Conservation (phyloP, 225 moss, liverwort and hornwort species). For the Takakia lepidozioides region DNA sequence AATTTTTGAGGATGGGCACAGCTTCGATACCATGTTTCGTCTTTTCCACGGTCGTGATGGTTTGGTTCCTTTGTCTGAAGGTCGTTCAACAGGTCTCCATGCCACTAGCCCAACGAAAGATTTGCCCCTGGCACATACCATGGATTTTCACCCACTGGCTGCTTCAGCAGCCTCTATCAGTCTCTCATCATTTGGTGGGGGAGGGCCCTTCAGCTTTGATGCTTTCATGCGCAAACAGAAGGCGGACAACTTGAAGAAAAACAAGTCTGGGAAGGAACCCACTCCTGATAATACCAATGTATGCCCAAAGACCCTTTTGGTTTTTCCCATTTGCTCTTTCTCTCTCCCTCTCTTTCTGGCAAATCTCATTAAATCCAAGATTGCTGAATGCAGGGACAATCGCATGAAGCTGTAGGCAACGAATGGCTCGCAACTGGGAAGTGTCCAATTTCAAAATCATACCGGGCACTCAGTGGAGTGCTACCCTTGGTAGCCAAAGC, state of each 20-base stretch:
- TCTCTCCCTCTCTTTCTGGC: no score
- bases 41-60: constrained; percentile 47
- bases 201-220: constrained; percentile 45
- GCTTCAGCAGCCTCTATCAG: constrained; percentile 47
- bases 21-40: constrained; percentile 39
- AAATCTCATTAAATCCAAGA: no score
- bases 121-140: not conserved
- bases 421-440: constrained; percentile 6
- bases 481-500: constrained; percentile 1
- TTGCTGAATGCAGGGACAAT: no score
- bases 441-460: constrained; percentile 4
- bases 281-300: not conserved
- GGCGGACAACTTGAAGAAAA: not conserved
- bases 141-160: constrained; percentile 35
- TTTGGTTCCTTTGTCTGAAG: constrained; percentile 32
- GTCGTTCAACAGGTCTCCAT: constrained; percentile 7
- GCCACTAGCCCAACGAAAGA: constrained; percentile 1
- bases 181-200: constrained; percentile 36
- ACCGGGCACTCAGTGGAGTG: constrained; percentile 3
- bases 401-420: not conserved
- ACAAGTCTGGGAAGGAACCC: constrained; percentile 1
- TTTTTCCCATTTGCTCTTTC: no score
- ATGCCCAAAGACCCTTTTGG: no score
- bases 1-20: constrained; percentile 51
- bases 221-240: constrained; percentile 27